Evolutionary conservation across 768 basidiomycete genomes (phyloP), one percentile per base, ranked within the genome.

Genomic region (Crepidotus variabilis): DNA sequence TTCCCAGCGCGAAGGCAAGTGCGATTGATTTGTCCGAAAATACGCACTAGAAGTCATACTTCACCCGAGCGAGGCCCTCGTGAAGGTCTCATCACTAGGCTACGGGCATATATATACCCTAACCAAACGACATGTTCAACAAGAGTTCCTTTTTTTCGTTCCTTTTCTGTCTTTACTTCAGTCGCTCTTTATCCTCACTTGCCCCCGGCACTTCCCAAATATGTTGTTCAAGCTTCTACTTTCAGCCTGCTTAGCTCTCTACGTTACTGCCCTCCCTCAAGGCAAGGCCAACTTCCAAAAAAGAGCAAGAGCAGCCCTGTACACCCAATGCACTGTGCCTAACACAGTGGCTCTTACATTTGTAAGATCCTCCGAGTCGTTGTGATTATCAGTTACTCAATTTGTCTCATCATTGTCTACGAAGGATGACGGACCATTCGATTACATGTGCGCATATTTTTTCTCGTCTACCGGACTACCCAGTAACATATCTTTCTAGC

Each of bases 341-440:
- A 67, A 67, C 32, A 70, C 66, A 5, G 70, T 60, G 5, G 69
- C 68, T 8, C 57, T 71, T 23, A 70, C 69, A 28, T 71, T 69
- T 52, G 70, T 69, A 20, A 33, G 65, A 61, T 34, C 36, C 36
- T 24, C 51, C 16, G 20, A 21, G 33, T 47, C 7, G 16, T 39
- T 21, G 21, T 13, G 11, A n/a, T 2, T 8, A 14, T 39, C 6
- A 36, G 36, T 2, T 28, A 13, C 28, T 39, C 6, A 54, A 45
- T 10, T 22, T 13, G 6, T 13, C 23, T 34, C n/a, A 8, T 18
- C 45, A 35, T 24, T 22, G 23, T 56, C 14, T 36, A 13, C 32
- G 20, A 20, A 62, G 61, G 61, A 60, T 46, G 61, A 62, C 23
- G 63, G 63, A 21, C 61, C 60, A 39, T 60, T 56, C 28, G 47